Conservation (phyloP, 2,329 filamentous ascomycete genomes). For the Thermomyces lanuginosus region DNA sequence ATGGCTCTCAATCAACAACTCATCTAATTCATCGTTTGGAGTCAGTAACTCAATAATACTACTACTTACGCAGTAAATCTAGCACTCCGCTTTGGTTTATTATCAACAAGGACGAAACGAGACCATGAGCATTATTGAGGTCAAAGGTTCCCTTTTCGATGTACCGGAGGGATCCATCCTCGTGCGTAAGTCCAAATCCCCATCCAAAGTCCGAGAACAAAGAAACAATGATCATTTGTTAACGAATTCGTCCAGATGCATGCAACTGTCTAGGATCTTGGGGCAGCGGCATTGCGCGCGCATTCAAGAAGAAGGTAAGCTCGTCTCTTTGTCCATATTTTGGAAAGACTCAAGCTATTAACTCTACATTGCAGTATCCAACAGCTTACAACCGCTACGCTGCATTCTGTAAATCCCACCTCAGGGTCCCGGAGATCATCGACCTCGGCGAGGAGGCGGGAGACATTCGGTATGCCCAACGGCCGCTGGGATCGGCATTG, state of each 20-base stretch:
- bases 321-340: background rate
- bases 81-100: no score
- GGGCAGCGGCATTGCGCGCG: conserved; percentile 42
- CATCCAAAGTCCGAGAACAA: background rate
- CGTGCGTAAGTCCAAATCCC: conserved; percentile 25
- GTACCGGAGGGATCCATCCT: conserved; percentile 35
- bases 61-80: no score
- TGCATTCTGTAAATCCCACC: conserved; percentile 28
- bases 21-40: no score
- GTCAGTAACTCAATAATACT: no score
- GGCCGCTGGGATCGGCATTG: conserved; percentile 32
- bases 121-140: conserved; percentile 12
- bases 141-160: conserved; percentile 36
- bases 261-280: conserved; percentile 43
- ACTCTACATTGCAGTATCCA: conserved; percentile 30
- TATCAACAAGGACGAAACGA: no score
- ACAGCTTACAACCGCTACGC: conserved; percentile 33
- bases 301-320: conserved; percentile 29
- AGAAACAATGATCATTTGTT: background rate
- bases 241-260: conserved; percentile 27
- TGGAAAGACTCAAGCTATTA: background rate
- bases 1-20: no score
- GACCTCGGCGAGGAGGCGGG: no score
- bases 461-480: no score
- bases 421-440: conserved; percentile 7